Evolutionary conservation across 352 stramenopile species (phyloP).

Genomic region (Pythium scleroteichum): DNA sequence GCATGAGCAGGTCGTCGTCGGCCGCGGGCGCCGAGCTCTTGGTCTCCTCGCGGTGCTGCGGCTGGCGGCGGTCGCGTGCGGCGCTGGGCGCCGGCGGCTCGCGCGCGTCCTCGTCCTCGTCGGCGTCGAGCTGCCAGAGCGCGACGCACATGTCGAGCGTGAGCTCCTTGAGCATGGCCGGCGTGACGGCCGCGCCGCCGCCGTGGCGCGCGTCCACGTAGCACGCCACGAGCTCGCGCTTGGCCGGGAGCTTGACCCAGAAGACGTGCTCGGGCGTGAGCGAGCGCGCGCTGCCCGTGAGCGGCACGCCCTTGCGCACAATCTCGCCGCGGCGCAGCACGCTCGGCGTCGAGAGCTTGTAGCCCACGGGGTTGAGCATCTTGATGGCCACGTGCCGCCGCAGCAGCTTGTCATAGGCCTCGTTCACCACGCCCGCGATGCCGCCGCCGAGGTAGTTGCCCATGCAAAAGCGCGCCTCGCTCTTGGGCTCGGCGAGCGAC

Average conservation of each 20-base stretch:
- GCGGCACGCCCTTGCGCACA: slow-evolving; percentile 68
- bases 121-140: slow-evolving; percentile 75
- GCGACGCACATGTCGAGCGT: slow-evolving; percentile 88
- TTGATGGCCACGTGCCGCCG: slow-evolving; percentile 93
- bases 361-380: slow-evolving; percentile 96
- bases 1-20: slow-evolving; percentile 38
- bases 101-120: slow-evolving; percentile 48
- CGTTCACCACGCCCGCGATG: slow-evolving; percentile 92
- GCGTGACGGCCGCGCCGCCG: slow-evolving; percentile 7
- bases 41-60: slow-evolving; percentile 27
- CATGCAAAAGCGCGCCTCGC: slow-evolving; percentile 64
- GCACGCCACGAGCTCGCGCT: slow-evolving; percentile 65
- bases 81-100: slow-evolving; percentile 3
- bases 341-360: slow-evolving; percentile 85
- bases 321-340: slow-evolving; percentile 85
- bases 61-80: neutral
- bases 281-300: slow-evolving; percentile 35
- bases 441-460: slow-evolving; percentile 93
- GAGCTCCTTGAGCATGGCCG: slow-evolving; percentile 53
- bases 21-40: slow-evolving; percentile 20
- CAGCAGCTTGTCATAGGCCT: slow-evolving; percentile 79
- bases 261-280: slow-evolving; percentile 81
- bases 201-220: slow-evolving; percentile 46
- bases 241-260: slow-evolving; percentile 68
- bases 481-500: slow-evolving; percentile 25